Conservation (phyloP, 176 grass and related monocot genomes). For the Carex littledalei region DNA sequence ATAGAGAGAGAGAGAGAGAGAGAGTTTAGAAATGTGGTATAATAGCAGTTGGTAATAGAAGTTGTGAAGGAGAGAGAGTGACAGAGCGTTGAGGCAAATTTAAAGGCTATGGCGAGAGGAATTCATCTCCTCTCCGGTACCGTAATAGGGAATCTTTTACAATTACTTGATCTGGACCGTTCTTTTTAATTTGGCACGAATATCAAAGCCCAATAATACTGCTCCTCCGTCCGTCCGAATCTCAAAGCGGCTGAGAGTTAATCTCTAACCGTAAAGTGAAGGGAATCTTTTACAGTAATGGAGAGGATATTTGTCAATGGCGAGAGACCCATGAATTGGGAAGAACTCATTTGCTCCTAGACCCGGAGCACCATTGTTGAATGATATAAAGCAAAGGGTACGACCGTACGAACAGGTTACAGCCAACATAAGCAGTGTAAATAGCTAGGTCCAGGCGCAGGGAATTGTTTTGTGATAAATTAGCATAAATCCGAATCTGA, state of each 20-base stretch:
- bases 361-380: background rate
- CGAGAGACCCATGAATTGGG: background rate
- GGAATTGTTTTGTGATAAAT: background rate
- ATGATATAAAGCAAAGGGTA: background rate
- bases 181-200: too few species aligned
- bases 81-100: background rate
- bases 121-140: too few species aligned
- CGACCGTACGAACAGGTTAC: background rate
- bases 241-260: too few species aligned
- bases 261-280: too few species aligned
- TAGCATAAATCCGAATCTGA: background rate
- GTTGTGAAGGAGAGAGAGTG: background rate
- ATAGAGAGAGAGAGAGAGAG: background rate
- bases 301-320: too few species aligned
- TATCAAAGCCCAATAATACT: too few species aligned
- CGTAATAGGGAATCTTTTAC: too few species aligned
- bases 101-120: constrained; percentile 2
- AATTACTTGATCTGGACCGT: too few species aligned
- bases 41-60: background rate
- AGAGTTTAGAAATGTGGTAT: background rate
- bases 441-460: background rate
- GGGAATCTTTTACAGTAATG: too few species aligned
- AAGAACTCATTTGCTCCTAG: background rate
- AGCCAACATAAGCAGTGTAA: too few species aligned
- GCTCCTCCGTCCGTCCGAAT: too few species aligned